Base-by-base conservation (phyloP, 2,329 filamentous ascomycete species). In the Escovopsis sp. region DNA sequence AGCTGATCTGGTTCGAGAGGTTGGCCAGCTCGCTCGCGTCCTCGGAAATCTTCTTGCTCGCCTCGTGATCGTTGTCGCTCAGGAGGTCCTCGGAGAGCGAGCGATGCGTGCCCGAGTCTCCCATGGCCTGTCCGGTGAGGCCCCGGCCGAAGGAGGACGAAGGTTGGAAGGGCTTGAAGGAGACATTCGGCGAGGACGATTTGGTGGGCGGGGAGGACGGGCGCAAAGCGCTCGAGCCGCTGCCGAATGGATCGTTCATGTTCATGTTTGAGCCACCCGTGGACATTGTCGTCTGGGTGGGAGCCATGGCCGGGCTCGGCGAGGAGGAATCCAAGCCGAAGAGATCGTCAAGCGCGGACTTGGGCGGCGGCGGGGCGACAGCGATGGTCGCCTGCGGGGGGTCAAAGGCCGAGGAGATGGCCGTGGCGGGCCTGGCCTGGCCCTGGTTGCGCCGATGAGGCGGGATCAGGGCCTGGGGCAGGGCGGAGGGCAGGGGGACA, bases 1-100 rank as follows among this genome's bases (percentile, higher is more conserved):
- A 89, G 30, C 86, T 81, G 49, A 98, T 86, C 60, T 96, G 91
- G 59, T 94, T 96, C 1, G 89, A 95, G 52, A 98, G 71, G 57
- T 98, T 96, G 41, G 88, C 91, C 45, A 98, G 72, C 59, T 98
- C 91, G 0, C 84, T 82, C 3, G 88, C 91, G 57, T 98, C 91
- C 49, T 80, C 82, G 1, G 83, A 91, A 26, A 96, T 68, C 59
- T 84, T 93, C 60, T 83, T 91, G 63, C 81, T 89, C 43, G 88
- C 78, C 55, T 94, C 87, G 1, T 83, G 82, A 50, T 96, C 89
- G 49, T 80, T 82, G 52, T 95, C 88, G 12, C 85, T 85, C n/a
- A 98, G 71, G 7, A 96, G 71, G 59, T 96, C 91, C 53, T 95
- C 87, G 40, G 80, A 70, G 9, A 69, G 68, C 40, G 74, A 68